phyloP scores from a whole-genome alignment of 2,329 filamentous ascomycete genomes.

The Teratosphaeria pseudoeucalypti region DNA sequence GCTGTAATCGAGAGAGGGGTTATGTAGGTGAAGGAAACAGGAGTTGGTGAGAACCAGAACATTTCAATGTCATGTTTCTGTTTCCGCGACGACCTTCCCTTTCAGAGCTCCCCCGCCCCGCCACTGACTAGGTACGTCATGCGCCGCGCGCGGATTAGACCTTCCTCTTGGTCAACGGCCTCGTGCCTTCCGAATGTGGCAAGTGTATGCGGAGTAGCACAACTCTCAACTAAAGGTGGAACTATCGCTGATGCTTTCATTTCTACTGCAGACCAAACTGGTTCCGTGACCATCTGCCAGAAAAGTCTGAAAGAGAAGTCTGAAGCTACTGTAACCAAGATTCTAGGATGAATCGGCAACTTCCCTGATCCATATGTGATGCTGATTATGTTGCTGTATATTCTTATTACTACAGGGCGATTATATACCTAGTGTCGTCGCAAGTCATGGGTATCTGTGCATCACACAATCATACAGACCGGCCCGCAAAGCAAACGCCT shows the following conservation, averaged over 20 bases:
- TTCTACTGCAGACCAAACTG: too few relatives aligned
- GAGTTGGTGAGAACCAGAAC: background rate
- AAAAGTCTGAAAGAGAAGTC: too few relatives aligned
- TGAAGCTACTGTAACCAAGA: too few relatives aligned
- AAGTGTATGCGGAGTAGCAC: background rate
- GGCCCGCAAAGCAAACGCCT: constrained; percentile 1
- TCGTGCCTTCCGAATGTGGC: background rate
- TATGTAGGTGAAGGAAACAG: background rate
- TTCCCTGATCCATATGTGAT: too few relatives aligned
- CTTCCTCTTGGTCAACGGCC: background rate
- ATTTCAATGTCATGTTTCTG: background rate
- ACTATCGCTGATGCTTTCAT: too few relatives aligned
- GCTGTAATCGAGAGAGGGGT: background rate
- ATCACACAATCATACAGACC: background rate
- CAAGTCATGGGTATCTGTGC: constrained; percentile 1
- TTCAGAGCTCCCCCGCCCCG: background rate
- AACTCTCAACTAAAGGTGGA: too few relatives aligned
- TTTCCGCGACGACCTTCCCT: background rate
- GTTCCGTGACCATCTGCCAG: too few relatives aligned
- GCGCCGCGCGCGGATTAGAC: background rate
- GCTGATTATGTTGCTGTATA: too few relatives aligned
- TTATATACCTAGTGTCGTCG: background rate
- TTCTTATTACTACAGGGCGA: too few relatives aligned
- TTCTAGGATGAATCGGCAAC: too few relatives aligned
- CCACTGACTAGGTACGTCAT: background rate